A percentile compares a stretch with the other conserved stretches of the same genome.
Evolutionary conservation across 768 basidiomycete genomes (phyloP).

Genomic region (Crassisporium funariophilum): DNA sequence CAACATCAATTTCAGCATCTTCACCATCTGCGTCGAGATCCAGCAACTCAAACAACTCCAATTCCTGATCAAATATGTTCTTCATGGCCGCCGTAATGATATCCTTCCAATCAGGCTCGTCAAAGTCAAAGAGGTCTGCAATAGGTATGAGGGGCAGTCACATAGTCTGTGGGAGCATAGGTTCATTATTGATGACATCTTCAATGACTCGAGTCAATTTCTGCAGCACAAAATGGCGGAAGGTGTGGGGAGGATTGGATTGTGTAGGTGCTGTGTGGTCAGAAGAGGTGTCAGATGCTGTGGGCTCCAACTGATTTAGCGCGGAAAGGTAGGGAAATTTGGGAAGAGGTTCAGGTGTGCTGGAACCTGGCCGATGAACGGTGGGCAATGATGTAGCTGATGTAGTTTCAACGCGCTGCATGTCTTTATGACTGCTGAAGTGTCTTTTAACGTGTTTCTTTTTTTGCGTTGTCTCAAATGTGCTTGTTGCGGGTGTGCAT

Average conservation of each 20-base stretch:
- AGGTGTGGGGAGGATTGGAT: background rate
- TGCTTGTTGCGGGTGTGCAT: slow-evolving; percentile 30
- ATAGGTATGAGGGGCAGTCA: background rate
- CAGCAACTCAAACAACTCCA: background rate
- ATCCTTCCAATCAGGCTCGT: background rate
- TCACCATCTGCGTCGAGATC: background rate
- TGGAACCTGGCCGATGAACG: background rate
- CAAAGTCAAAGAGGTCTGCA: background rate
- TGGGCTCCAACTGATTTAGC: background rate
- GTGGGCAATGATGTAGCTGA: background rate
- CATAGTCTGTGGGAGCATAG: background rate
- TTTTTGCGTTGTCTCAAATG: background rate
- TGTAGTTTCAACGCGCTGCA: background rate
- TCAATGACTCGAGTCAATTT: background rate
- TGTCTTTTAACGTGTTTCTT: background rate
- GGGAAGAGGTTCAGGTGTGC: background rate
- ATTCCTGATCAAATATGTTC: background rate
- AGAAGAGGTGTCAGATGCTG: background rate
- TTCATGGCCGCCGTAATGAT: background rate
- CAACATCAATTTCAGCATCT: background rate
- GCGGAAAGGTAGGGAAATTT: background rate
- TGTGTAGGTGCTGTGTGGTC: background rate
- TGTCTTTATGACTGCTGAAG: background rate
- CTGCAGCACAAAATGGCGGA: background rate
- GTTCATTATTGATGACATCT: background rate